These are phyloP conservation scores for Sonneratia caseolaris DNA, from an alignment of 345 rosid genomes.

Conservation along the genomic window DNA sequence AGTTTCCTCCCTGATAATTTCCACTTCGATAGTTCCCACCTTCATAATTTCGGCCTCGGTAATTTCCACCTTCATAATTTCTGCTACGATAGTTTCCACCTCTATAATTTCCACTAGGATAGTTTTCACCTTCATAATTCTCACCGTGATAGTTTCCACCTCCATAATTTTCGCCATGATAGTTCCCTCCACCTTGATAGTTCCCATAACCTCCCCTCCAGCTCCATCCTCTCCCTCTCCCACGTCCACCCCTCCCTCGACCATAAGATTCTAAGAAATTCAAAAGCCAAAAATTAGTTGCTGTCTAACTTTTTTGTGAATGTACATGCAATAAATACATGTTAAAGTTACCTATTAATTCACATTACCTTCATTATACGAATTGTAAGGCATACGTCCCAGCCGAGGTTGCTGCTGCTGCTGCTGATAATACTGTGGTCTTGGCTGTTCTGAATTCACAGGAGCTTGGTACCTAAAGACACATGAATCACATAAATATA, in stretches of 20 bases:
- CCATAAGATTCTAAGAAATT: slow-evolving; percentile 33
- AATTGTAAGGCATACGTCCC: slow-evolving; percentile 35
- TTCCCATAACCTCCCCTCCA: slow-evolving; percentile 40
- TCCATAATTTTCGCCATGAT: neutral
- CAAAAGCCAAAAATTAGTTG: slow-evolving; percentile 12
- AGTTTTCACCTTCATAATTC: slow-evolving; percentile 6
- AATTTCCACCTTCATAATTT: neutral
- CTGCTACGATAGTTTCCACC: slow-evolving; percentile 1
- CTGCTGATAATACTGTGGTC: slow-evolving; percentile 43
- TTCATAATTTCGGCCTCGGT: neutral
- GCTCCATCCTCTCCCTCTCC: slow-evolving; percentile 44
- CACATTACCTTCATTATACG: slow-evolving; percentile 53
- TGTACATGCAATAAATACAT: neutral
- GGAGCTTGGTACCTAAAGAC: slow-evolving; percentile 81
- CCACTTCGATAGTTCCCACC: slow-evolving; percentile 1
- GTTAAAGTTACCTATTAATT: slow-evolving; percentile 1
- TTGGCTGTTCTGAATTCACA: slow-evolving; percentile 34
- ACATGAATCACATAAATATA: neutral
- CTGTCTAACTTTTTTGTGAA: neutral
- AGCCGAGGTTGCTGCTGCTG: slow-evolving; percentile 50
- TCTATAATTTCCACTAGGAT: neutral
- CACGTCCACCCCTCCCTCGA: slow-evolving; percentile 32
- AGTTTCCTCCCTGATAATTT: slow-evolving; percentile 4
- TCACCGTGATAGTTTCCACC: slow-evolving; percentile 2
- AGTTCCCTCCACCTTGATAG: slow-evolving; percentile 2